Conservation (phyloP, 1,284 basidiomycete genomes). For the Ceraceosorus guamensis region DNA sequence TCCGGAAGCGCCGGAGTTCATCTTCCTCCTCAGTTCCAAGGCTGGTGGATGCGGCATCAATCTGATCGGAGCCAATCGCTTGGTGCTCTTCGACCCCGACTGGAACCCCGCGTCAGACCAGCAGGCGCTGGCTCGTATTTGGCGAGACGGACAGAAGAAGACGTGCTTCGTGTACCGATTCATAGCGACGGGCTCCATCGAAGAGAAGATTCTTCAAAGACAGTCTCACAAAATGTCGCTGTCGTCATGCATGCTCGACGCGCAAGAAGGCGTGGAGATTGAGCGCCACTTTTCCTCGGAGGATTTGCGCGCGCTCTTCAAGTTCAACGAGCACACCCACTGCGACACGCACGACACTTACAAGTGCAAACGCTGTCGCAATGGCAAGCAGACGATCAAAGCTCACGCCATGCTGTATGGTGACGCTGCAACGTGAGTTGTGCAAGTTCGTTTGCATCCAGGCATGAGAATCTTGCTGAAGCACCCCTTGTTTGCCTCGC, state of each 20-base stretch:
- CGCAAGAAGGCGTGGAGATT: slow-evolving; percentile 80
- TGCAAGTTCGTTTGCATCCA: background rate
- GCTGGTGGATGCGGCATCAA: slow-evolving; percentile 94
- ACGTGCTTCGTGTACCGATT: slow-evolving; percentile 88
- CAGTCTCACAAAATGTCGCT: slow-evolving; percentile 87
- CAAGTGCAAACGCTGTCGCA: slow-evolving; percentile 90
- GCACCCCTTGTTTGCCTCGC: background rate
- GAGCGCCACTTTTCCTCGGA: slow-evolving; percentile 93
- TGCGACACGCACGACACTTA: slow-evolving; percentile 74
- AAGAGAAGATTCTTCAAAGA: slow-evolving; percentile 96
- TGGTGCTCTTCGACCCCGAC: slow-evolving; percentile 95
- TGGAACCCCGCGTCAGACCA: slow-evolving; percentile 99
- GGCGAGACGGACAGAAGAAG: slow-evolving; percentile 99
- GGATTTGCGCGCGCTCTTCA: slow-evolving; percentile 80
- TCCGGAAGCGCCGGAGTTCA: slow-evolving; percentile 85
- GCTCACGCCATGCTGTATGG: slow-evolving; percentile 83
- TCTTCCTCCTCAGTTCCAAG: slow-evolving; percentile 96
- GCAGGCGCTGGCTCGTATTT: slow-evolving; percentile 94
- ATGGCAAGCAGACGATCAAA: slow-evolving; percentile 77
- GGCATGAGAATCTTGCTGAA: background rate
- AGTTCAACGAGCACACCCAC: slow-evolving; percentile 76
- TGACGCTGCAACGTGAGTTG: slow-evolving; percentile 86
- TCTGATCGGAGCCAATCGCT: slow-evolving; percentile 89
- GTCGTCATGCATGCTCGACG: slow-evolving; percentile 89
- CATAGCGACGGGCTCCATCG: slow-evolving; percentile 93